These are phyloP conservation scores for Kwoniella bestiolae DNA, from an alignment of 768 basidiomycete genomes.

Conservation along the genomic window DNA sequence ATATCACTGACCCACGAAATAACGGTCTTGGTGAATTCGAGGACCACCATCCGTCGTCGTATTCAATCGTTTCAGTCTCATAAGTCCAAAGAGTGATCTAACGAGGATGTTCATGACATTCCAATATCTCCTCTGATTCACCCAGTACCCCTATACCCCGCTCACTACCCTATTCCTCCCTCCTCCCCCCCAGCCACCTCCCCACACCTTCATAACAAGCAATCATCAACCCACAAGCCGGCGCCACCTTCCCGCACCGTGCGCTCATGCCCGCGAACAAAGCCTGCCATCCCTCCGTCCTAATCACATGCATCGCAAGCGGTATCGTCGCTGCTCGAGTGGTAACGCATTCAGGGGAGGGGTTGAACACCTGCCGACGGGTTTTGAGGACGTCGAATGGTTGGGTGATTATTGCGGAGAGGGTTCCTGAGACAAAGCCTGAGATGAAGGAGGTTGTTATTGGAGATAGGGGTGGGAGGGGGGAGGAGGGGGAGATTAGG, in stretches of 20 bases:
- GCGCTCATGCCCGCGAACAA: slow-evolving; percentile 84
- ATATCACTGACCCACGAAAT: too few species aligned
- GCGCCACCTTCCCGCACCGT: slow-evolving; percentile 91
- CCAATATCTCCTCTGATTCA: too few species aligned
- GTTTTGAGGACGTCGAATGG: slow-evolving; percentile 98
- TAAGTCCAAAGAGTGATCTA: too few species aligned
- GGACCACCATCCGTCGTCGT: too few species aligned
- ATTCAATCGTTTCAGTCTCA: too few species aligned
- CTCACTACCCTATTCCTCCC: slow-evolving; percentile 6
- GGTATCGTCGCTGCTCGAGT: slow-evolving; percentile 64
- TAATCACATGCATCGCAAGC: slow-evolving; percentile 70
- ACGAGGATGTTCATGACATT: too few species aligned
- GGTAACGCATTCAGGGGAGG: slow-evolving; percentile 44
- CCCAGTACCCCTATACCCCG: too few species aligned
- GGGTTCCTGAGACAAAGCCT: slow-evolving; percentile 83
- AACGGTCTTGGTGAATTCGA: too few species aligned
- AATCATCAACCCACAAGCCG: slow-evolving; percentile 99
- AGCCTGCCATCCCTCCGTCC: slow-evolving; percentile 75
- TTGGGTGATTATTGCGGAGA: slow-evolving; percentile 83
- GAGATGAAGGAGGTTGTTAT: slow-evolving; percentile 78
- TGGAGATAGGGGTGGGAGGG: slow-evolving; percentile 58
- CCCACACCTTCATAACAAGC: slow-evolving; percentile 80
- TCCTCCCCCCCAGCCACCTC: slow-evolving; percentile 45
- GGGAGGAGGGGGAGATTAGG: slow-evolving; percentile 61
- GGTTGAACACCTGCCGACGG: slow-evolving; percentile 72